A percentile compares a stretch with the other conserved stretches of the same genome.
Evolutionary conservation across 2,329 filamentous ascomycete genomes (phyloP).

Genomic region (Chaetomiaceae sp.): DNA sequence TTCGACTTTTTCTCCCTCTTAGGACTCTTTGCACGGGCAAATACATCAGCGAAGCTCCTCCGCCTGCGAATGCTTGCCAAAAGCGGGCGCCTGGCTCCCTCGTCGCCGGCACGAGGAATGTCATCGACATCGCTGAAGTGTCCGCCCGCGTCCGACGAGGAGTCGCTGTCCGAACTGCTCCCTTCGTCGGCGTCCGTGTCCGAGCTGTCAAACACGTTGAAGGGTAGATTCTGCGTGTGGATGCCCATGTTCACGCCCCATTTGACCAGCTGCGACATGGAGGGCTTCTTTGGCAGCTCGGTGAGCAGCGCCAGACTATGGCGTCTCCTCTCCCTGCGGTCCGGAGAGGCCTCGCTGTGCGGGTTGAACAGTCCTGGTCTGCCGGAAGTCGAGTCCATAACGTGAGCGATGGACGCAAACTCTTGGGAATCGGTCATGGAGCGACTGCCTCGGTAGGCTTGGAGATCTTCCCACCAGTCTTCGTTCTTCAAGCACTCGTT

Average conservation of each 20-base stretch:
- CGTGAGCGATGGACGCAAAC: conserved; percentile 39
- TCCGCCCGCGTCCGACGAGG: conserved; percentile 28
- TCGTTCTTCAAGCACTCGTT: conserved; percentile 65
- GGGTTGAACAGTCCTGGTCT: conserved; percentile 43
- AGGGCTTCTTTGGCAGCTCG: conserved; percentile 59
- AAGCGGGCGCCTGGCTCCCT: conserved; percentile 30
- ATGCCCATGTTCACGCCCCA: conserved; percentile 68
- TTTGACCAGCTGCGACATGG: conserved; percentile 46
- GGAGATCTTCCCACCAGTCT: conserved; percentile 79
- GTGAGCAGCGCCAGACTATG: conserved; percentile 55
- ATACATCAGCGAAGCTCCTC: conserved; percentile 40
- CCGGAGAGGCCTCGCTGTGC: conserved; percentile 31
- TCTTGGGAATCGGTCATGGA: conserved; percentile 41
- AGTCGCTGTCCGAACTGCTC: conserved; percentile 27
- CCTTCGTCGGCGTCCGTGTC: conserved; percentile 21
- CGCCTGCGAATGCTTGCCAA: conserved; percentile 30
- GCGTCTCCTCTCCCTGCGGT: conserved; percentile 32
- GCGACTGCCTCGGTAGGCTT: conserved; percentile 44
- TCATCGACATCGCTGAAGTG: conserved; percentile 38
- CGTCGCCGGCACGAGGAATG: conserved; percentile 40
- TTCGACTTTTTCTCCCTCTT: conserved; percentile 22
- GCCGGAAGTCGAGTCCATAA: conserved; percentile 41
- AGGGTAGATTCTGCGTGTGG: conserved; percentile 66
- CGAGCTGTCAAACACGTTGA: conserved; percentile 49
- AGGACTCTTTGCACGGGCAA: conserved; percentile 31